A percentile compares a stretch with the other conserved stretches of the same genome.
phyloP scores from a whole-genome alignment of 371 early-diverging fungal genomes.

The Basidiobolus meristosporus region DNA sequence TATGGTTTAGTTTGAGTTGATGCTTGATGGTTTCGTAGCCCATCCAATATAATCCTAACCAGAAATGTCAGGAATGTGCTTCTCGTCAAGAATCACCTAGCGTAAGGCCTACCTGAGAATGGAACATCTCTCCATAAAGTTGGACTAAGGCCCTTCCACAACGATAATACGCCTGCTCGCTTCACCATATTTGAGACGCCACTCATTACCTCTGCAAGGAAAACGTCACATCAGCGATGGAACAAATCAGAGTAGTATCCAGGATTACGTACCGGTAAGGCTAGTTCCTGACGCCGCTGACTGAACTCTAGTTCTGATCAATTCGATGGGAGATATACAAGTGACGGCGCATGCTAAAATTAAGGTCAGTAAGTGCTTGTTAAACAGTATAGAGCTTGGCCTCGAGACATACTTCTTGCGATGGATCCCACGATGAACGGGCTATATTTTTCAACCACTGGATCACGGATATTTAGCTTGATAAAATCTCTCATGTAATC shows the following conservation, averaged over 20 bases:
- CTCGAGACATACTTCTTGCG: no score
- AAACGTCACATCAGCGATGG: neutral
- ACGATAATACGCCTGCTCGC: slow-evolving; percentile 29
- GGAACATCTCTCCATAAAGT: slow-evolving; percentile 90
- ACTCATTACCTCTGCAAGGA: slow-evolving; percentile 21
- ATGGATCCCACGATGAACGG: no score
- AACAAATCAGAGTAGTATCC: neutral
- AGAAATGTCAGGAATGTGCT: no score
- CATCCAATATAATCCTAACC: slow-evolving; percentile 89
- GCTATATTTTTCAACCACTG: no score
- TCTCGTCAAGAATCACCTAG: no score
- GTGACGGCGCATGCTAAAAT: slow-evolving; percentile 48
- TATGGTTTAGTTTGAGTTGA: neutral
- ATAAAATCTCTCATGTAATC: slow-evolving; percentile 55
- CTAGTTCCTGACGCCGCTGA: slow-evolving; percentile 23
- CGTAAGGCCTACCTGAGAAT: slow-evolving; percentile 62
- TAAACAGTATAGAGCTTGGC: no score
- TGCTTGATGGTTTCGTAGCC: slow-evolving; percentile 56
- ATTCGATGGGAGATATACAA: slow-evolving; percentile 73
- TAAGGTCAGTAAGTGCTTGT: neutral
- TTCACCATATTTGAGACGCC: slow-evolving; percentile 39
- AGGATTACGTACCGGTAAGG: slow-evolving; percentile 13
- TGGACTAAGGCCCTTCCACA: slow-evolving; percentile 85
- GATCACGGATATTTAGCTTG: no score
- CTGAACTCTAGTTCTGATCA: slow-evolving; percentile 81